phyloP scores from a whole-genome alignment of 2,329 filamentous ascomycete genomes.

The Phaeosphaeria sp. region DNA sequence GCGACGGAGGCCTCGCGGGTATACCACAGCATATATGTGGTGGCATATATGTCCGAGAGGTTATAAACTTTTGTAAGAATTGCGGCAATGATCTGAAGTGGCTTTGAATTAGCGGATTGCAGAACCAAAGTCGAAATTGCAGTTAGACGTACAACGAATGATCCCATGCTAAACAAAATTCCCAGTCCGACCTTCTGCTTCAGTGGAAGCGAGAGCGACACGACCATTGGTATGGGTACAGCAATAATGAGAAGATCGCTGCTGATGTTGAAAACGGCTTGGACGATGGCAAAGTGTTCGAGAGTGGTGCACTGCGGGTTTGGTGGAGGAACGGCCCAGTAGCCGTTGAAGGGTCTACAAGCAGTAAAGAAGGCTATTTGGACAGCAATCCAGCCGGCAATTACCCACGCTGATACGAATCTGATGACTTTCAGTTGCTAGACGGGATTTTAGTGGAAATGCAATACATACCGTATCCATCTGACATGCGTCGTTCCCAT shows the following conservation, averaged over 20 bases:
- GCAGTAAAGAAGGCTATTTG: constrained; percentile 62
- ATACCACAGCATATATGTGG: constrained; percentile 58
- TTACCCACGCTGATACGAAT: constrained; percentile 57
- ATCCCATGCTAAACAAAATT: constrained; percentile 58
- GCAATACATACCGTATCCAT: too few species aligned
- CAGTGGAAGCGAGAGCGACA: constrained; percentile 56
- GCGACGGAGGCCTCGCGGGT: constrained; percentile 61
- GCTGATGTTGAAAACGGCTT: constrained; percentile 65
- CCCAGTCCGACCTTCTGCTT: constrained; percentile 62
- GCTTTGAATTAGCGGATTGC: constrained; percentile 4
- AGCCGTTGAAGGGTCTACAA: constrained; percentile 62
- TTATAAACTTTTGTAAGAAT: constrained; percentile 59
- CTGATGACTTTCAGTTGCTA: too few species aligned
- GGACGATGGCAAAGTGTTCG: constrained; percentile 64
- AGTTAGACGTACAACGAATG: constrained; percentile 54
- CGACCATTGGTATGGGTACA: constrained; percentile 63
- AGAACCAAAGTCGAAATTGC: neutral
- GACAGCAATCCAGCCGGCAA: constrained; percentile 57
- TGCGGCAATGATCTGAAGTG: constrained; percentile 45
- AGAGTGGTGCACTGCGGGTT: constrained; percentile 64
- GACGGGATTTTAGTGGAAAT: too few species aligned
- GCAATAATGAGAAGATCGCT: constrained; percentile 66
- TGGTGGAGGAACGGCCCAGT: constrained; percentile 63
- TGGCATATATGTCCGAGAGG: constrained; percentile 50
- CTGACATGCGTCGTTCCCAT: constrained; percentile 53